Base-by-base conservation (phyloP, 768 basidiomycete species). In the Pulveroboletus ravenelii region DNA sequence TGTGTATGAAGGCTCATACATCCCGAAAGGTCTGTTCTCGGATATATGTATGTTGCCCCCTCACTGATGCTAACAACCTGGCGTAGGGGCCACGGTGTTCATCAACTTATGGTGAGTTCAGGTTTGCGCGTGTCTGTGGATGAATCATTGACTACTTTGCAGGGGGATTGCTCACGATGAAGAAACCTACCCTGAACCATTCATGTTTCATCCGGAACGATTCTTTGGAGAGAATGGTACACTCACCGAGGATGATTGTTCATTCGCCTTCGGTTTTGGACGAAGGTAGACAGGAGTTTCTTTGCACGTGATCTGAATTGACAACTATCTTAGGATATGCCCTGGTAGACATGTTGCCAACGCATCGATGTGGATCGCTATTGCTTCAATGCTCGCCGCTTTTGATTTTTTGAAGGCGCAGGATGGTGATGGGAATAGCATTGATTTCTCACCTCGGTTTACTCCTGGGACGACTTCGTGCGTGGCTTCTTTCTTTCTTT, bases 91-190 rank as follows among this genome's bases (percentile, higher is more conserved):
- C 3, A 55, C 59, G 5, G 48, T 65, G 25, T 23, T 65, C 7
- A 31, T 62, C 43, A 66, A 65, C 47, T 17, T 49, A 29, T 66
- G 64, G 65, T 65, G 23, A 15, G 51, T 44, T 39, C 1, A 18
- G 17, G 25, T 27, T 27, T 38, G 44, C 41, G 7, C 35, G 7
- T 10, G 18, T 31, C 17, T 17, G 6, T 41, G 20, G 14, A 10
- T 13, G 41, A 41, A 10, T 7, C 5, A 39, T 41, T 47, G 14
- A 62, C 18, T 10, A n/a, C 39, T 40, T 14, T 15, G 14, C 35
- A 75, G 71, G 73, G 71, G 62, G 8, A 65, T 79, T 52, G 57
- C 65, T 9, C 70, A 71, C 32, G 70, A 78, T 39, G 62, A 64
- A 39, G 53, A 59, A 17, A 59, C 66, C 5, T 80, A 74, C 47